Evolutionary conservation across 352 stramenopile genomes (phyloP), one percentile per base, ranked within the genome.

Genomic region (Globisporangium emineosum): DNA sequence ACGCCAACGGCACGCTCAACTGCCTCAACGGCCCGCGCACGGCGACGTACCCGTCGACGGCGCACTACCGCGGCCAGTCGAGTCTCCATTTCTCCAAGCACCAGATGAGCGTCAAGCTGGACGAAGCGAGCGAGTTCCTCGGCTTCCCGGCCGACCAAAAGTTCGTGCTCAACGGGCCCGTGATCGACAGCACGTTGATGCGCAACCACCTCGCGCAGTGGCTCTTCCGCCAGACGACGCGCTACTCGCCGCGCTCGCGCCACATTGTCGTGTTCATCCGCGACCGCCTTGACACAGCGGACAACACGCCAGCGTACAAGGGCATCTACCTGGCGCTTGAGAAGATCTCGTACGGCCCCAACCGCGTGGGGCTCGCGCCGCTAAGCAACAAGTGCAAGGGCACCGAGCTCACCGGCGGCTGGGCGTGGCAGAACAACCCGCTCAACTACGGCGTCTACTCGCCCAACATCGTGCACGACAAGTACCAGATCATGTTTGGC

Each of bases 141-240:
- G 83, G 78, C 1, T 67, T 94, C 43, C 83, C 86, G 0, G 71
- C 79, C 33, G 86, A 90, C 64, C 78, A 76, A 56, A 72, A 74
- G 2, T 94, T 89, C 65, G 74, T 91, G 19, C 78, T 94, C 56
- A 91, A 94, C 51, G 85, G 85, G 0, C 85, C 85, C 4, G 90
- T 78, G 67, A 53, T 92, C 15, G 85, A 94, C 71, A 83, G 79
- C 60, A 84, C 71, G 7, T 25, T 94, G 57, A 57, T 91, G 54
- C 83, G 85, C 54, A 94, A 94, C 70, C 85, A 94, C 67, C 67
- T 94, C 55, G 83, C 83, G 17, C 83, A 94, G 60, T 91, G 80
- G 79, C 47, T 94, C 32, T 94, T 81, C 57, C 85, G 85, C 17
- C 66, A 71, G 19, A 92, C 83, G 8, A 73, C 77, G 29, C 81